These are phyloP conservation scores for Hypoxylon lienhwacheense DNA, from an alignment of 495 filamentous ascomycete species.

Conservation along the genomic window DNA sequence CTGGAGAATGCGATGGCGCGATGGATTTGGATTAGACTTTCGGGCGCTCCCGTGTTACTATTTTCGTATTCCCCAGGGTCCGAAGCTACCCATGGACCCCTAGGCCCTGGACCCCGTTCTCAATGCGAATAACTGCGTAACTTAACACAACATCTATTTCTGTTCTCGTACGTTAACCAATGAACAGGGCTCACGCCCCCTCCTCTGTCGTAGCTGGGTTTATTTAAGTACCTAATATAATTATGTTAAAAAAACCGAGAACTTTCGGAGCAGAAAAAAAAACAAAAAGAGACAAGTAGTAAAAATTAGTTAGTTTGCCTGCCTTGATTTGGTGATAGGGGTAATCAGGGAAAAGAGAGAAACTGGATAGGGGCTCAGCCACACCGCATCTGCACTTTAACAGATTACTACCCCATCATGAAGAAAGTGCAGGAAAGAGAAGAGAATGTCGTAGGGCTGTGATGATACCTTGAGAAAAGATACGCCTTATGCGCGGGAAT, in stretches of 20 bases:
- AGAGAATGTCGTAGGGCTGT: slow-evolving; percentile 13
- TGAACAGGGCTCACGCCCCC: slow-evolving; percentile 6
- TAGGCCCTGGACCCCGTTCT: not conserved
- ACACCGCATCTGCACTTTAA: slow-evolving; percentile 10
- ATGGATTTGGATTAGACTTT: slow-evolving; percentile 22
- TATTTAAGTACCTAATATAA: too few relatives aligned
- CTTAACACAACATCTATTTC: not conserved
- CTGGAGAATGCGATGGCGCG: slow-evolving; percentile 14
- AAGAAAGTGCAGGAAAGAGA: not conserved
- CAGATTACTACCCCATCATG: not conserved
- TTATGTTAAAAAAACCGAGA: too few relatives aligned
- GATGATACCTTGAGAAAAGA: slow-evolving; percentile 13
- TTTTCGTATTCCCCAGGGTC: slow-evolving; percentile 3
- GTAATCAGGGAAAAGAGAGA: slow-evolving; percentile 1
- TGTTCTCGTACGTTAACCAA: slow-evolving; percentile 26
- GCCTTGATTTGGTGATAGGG: too few relatives aligned
- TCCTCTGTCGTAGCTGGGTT: slow-evolving; percentile 1
- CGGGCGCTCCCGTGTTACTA: slow-evolving; percentile 33
- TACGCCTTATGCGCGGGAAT: slow-evolving; percentile 31
- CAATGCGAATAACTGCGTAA: not conserved
- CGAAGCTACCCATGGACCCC: not conserved
- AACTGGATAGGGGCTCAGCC: slow-evolving; percentile 22
- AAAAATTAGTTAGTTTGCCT: too few relatives aligned
- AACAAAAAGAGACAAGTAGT: too few relatives aligned
- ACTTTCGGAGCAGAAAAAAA: too few relatives aligned